Percentiles rank a stretch among this genome's conserved stretches.
Conservation (phyloP, 2,329 filamentous ascomycete species). For the Aschersonia sp. region DNA sequence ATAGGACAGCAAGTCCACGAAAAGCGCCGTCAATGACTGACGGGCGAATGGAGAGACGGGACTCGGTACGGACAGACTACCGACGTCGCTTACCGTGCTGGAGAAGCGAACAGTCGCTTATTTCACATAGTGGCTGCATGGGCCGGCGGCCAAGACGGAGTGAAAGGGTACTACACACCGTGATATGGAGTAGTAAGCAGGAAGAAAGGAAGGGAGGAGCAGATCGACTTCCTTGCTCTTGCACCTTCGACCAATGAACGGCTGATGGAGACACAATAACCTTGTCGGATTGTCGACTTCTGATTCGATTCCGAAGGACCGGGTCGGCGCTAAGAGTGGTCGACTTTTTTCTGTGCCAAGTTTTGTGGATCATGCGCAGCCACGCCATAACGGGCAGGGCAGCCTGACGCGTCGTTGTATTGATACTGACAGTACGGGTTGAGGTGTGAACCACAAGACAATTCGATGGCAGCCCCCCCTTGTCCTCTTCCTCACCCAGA, state of each 20-base stretch:
- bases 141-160: too few relatives aligned
- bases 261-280: constrained; percentile 1
- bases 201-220: too few relatives aligned
- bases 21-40: too few relatives aligned
- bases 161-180: too few relatives aligned
- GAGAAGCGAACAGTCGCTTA: too few relatives aligned
- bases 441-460: not conserved
- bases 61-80: too few relatives aligned
- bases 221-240: not conserved
- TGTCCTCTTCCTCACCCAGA: not conserved
- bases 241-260: constrained; percentile 1
- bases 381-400: not conserved
- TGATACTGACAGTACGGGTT: not conserved
- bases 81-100: too few relatives aligned
- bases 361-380: not conserved
- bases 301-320: constrained; percentile 4
- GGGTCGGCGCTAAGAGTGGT: constrained; percentile 3
- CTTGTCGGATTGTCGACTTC: not conserved
- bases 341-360: not conserved
- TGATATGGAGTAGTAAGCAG: too few relatives aligned
- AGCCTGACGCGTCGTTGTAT: not conserved
- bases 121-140: too few relatives aligned
- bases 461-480: too few relatives aligned
- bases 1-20: too few relatives aligned
- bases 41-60: too few relatives aligned